These are phyloP conservation scores for Vigna trinervia DNA, from an alignment of 306 rosid species.

Conservation along the genomic window DNA sequence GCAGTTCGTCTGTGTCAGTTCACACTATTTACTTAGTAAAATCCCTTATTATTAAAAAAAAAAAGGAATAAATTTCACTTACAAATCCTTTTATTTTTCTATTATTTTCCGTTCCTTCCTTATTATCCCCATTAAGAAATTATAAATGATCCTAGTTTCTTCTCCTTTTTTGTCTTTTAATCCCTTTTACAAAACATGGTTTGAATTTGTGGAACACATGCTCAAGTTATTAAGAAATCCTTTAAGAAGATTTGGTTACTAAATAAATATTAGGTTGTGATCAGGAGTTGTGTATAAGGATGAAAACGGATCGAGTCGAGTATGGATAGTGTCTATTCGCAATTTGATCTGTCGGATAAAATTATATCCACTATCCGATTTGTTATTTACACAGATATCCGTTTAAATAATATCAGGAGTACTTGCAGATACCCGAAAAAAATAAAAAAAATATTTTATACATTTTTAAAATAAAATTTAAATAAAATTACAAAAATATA, in stretches of 20 bases:
- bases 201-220: slow-evolving; percentile 40
- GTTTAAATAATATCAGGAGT: too few relatives aligned
- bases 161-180: background rate
- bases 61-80: background rate
- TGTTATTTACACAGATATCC: too few relatives aligned
- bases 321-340: too few relatives aligned
- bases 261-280: slow-evolving; percentile 1
- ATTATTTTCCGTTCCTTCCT: background rate
- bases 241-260: background rate
- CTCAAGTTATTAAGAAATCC: slow-evolving; percentile 23
- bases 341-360: too few relatives aligned
- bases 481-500: too few relatives aligned
- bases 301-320: too few relatives aligned
- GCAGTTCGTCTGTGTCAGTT: background rate
- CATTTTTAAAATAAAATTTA: too few relatives aligned
- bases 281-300: background rate
- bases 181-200: slow-evolving; percentile 19
- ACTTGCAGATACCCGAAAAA: too few relatives aligned
- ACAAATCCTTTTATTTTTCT: background rate
- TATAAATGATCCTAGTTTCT: slow-evolving; percentile 3
- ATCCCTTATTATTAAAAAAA: background rate
- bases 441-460: too few relatives aligned
- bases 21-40: background rate
- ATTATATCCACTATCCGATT: too few relatives aligned
- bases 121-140: background rate